phyloP scores from a whole-genome alignment of 116 monocot species.

The Iris pallida region DNA sequence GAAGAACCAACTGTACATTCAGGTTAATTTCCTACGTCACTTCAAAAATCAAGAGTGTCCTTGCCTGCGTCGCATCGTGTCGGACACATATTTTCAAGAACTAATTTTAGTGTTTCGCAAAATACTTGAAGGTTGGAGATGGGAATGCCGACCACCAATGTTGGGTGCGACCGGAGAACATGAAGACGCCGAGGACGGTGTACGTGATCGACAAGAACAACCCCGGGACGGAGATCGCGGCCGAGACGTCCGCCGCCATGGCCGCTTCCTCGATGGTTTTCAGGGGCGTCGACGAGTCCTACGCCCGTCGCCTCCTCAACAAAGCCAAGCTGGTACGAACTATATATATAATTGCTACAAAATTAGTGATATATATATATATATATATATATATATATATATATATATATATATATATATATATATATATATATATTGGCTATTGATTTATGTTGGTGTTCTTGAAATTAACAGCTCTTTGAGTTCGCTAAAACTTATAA shows the following conservation, averaged over 20 bases:
- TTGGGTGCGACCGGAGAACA: conserved; percentile 83
- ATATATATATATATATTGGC: too few relatives aligned
- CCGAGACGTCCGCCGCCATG: conserved; percentile 92
- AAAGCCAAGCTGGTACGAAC: conserved; percentile 79
- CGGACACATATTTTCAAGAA: background rate
- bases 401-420: too few relatives aligned
- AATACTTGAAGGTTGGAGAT: conserved; percentile 59
- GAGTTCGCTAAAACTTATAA: conserved; percentile 55
- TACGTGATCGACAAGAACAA: conserved; percentile 52
- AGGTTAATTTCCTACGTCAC: too few relatives aligned
- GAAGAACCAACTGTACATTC: conserved; percentile 61
- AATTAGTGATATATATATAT: too few relatives aligned
- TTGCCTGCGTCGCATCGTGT: too few relatives aligned
- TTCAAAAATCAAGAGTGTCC: too few relatives aligned
- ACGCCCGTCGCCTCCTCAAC: conserved; percentile 66
- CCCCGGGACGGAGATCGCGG: conserved; percentile 86
- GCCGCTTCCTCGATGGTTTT: conserved; percentile 85
- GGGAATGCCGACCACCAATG: conserved; percentile 72
- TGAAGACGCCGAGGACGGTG: conserved; percentile 70
- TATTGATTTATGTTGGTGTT: too few relatives aligned
- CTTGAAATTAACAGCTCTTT: too few relatives aligned
- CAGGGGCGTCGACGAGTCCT: conserved; percentile 22
- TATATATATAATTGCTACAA: too few relatives aligned
- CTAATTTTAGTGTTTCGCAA: background rate
- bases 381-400: too few relatives aligned